Base-by-base conservation (phyloP, 805 yeast genomes). In the Schwanniomyces yamadae region DNA sequence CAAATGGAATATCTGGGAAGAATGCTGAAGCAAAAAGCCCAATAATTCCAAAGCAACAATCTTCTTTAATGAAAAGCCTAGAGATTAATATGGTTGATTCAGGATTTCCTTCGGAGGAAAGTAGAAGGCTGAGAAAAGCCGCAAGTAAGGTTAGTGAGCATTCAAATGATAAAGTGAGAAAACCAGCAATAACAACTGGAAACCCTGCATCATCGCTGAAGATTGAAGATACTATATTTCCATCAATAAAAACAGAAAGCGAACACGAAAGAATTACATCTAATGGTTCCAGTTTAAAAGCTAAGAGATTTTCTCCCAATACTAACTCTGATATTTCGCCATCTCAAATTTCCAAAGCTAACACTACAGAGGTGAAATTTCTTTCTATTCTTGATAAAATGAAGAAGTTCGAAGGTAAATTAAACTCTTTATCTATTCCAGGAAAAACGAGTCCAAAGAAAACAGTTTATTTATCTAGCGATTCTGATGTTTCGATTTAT, bases 81-180 rank as follows among this genome's bases (percentile, higher is more conserved):
- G 45, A 38, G 17, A 55, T 55, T 13, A 52, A 48, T 30, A 55
- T 55, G 61, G 54, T 50, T 4, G 51, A 49, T 32, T 39, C 24
- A 14, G 38, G 48, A 8, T 35, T 36, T 20, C 41, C 45, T n/a
- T 26, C 27, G 12, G 39, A 29, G 19, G 36, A 18, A 10, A 26
- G 41, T 16, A 37, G 49, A 33, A 36, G 28, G 5, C 39, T 33
- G 17, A 37, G 48, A 31, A 19, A 18, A 28, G 15, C 31, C 4
- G 23, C 31, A 14, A 21, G 10, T 8, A 21, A 21, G 23, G 23
- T 10, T 8, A 21, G 10, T 21, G 10, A 21, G 10, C 10, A 8
- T 21, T 21, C 23, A 8, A 28, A 18, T n/a, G 13, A 17, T n/a
- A 28, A 23, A 28, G 12, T 28, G 17, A 28, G 6, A n/a, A 18